Percentiles rank a stretch among this genome's conserved stretches.
These are phyloP conservation scores for Pachyrhizus erosus DNA, from an alignment of 306 rosid species.

Conservation along the genomic window DNA sequence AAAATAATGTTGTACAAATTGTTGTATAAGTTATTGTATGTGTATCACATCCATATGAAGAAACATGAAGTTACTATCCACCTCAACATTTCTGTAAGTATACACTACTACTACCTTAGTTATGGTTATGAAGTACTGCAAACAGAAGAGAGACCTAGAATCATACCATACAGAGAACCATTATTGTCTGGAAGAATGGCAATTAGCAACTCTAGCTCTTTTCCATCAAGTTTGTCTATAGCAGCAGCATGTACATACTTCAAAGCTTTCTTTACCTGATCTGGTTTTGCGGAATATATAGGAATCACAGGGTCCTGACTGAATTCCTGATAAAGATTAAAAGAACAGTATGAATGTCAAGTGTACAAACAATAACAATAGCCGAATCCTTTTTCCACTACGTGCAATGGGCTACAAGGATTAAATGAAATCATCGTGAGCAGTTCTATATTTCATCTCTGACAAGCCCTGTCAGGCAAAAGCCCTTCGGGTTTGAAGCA, in stretches of 20 bases:
- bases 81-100: conserved; percentile 7
- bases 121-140: background rate
- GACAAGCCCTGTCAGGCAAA: background rate
- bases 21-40: too few species aligned
- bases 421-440: background rate
- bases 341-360: background rate
- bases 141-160: background rate
- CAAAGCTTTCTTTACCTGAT: conserved; percentile 56
- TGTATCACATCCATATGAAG: too few species aligned
- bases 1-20: too few species aligned
- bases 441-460: background rate
- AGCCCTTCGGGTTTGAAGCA: background rate
- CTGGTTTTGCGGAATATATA: conserved; percentile 47
- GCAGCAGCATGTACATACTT: conserved; percentile 48
- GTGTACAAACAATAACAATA: background rate
- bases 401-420: background rate
- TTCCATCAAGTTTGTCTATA: conserved; percentile 43
- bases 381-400: background rate
- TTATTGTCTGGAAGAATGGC: conserved; percentile 57
- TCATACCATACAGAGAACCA: conserved; percentile 57
- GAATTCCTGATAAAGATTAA: conserved; percentile 44
- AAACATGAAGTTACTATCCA: conserved; percentile 13
- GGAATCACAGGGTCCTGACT: conserved; percentile 49
- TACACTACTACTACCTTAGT: background rate
- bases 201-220: conserved; percentile 53